A percentile compares a stretch with the other conserved stretches of the same genome.
phyloP scores from a whole-genome alignment of 495 filamentous ascomycete genomes.

The Thozetella sp. region DNA sequence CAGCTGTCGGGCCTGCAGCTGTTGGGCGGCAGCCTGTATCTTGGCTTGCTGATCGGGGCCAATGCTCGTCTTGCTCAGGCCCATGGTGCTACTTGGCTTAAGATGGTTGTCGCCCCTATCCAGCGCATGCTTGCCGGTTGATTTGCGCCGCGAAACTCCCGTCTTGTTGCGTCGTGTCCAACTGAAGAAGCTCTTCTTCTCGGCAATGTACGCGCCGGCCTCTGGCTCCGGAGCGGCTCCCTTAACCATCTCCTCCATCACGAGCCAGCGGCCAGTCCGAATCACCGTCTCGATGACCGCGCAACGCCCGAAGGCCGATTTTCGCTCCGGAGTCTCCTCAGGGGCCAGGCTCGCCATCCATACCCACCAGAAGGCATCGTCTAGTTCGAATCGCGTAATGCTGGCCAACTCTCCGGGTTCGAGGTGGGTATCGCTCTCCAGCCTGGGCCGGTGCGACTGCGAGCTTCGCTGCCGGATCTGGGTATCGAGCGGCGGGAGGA shows the following conservation, averaged over 20 bases:
- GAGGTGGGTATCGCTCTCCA: conserved; percentile 64
- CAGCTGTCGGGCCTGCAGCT: conserved; percentile 64
- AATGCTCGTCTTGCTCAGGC: conserved; percentile 84
- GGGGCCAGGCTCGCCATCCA: conserved; percentile 96
- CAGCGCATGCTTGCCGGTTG: conserved; percentile 50
- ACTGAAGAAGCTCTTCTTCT: conserved; percentile 91
- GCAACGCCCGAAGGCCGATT: conserved; percentile 92
- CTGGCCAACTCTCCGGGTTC: conserved; percentile 95
- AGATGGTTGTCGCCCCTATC: conserved; percentile 29
- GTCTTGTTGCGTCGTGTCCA: conserved; percentile 71
- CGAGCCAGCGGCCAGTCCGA: conserved; percentile 80
- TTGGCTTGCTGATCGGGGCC: conserved; percentile 89
- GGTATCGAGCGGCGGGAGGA: conserved; percentile 81
- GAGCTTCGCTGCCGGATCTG: conserved; percentile 76
- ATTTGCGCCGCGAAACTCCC: conserved; percentile 67
- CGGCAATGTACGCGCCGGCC: conserved; percentile 82
- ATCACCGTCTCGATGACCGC: conserved; percentile 89
- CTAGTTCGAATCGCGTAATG: conserved; percentile 81
- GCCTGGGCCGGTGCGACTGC: conserved; percentile 76
- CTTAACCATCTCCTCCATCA: conserved; percentile 95
- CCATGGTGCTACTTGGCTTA: conserved; percentile 40
- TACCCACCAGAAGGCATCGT: conserved; percentile 99
- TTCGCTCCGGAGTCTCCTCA: conserved; percentile 82
- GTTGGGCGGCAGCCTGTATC: conserved; percentile 86
- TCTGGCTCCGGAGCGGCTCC: conserved; percentile 87